These are phyloP conservation scores for Fusarium siculi DNA, from an alignment of 2,329 filamentous ascomycete genomes.

Conservation along the genomic window DNA sequence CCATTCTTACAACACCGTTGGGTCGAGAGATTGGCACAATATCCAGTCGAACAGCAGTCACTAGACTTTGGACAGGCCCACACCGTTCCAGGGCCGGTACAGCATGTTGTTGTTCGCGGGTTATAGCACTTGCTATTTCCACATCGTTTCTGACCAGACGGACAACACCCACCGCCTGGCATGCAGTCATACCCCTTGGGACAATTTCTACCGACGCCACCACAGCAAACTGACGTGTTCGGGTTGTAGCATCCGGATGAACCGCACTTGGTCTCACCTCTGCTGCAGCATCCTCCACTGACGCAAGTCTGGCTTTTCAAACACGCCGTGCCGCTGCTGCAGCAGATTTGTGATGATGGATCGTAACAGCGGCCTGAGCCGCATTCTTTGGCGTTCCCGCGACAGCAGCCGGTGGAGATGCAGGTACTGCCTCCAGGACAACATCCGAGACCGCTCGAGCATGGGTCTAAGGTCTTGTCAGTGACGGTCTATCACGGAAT, in stretches of 20 bases:
- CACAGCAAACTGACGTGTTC: not conserved
- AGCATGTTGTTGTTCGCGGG: not conserved
- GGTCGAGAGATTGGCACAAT: not conserved
- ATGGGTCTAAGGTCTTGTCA: not conserved
- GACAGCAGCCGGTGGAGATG: not conserved
- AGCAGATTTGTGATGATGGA: not conserved
- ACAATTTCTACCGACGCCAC: not conserved
- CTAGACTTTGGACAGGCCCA: not conserved
- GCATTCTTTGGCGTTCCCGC: not conserved
- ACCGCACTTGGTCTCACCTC: not conserved
- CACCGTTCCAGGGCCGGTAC: not conserved
- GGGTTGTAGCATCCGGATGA: slow-evolving; percentile 4
- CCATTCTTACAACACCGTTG: slow-evolving; percentile 13
- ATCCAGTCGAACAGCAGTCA: not conserved
- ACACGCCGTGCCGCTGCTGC: not conserved
- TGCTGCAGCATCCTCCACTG: not conserved
- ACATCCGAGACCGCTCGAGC: not conserved
- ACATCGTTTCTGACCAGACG: not conserved
- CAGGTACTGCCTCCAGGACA: slow-evolving; percentile 9
- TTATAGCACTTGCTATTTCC: slow-evolving; percentile 21
- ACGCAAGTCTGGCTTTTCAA: not conserved
- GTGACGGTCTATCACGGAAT: accelerated
- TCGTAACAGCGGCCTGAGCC: not conserved
- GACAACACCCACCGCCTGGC: slow-evolving; percentile 7
- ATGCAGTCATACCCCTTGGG: slow-evolving; percentile 8